Evolutionary conservation across 768 basidiomycete genomes (phyloP).

Genomic region (Termitomyces sp.): DNA sequence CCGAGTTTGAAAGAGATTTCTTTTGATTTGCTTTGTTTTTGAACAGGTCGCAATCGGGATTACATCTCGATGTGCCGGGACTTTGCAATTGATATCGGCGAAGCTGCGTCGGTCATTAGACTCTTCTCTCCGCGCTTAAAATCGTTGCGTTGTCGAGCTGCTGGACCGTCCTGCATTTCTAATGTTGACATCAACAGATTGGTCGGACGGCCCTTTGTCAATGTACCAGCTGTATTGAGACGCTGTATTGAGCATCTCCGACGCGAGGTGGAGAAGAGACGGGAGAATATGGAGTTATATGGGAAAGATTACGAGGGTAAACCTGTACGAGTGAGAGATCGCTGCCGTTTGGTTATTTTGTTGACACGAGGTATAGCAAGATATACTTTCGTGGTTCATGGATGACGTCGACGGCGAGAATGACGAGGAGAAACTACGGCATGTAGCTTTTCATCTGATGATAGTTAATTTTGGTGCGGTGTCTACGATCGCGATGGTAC

Average conservation of each 20-base stretch:
- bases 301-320: conserved; percentile 23
- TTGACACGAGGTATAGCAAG: conserved; percentile 24
- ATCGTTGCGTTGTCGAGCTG: conserved; percentile 13
- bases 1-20: neutral
- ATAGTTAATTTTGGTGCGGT: conserved; percentile 35
- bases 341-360: neutral
- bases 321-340: conserved; percentile 12
- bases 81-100: conserved; percentile 12
- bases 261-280: conserved; percentile 22
- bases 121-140: conserved; percentile 20
- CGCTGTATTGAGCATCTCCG: conserved; percentile 12
- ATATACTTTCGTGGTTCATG: conserved; percentile 43
- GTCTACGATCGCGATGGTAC: conserved; percentile 38
- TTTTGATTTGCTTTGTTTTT: neutral
- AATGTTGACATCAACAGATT: neutral
- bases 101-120: conserved; percentile 16
- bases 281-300: conserved; percentile 16
- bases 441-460: conserved; percentile 29
- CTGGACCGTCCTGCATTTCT: neutral
- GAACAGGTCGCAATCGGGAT: conserved; percentile 17
- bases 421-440: conserved; percentile 17
- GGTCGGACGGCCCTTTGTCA: conserved; percentile 2
- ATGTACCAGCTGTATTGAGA: conserved; percentile 1
- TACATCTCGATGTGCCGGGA: conserved; percentile 13
- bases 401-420: conserved; percentile 28